Evolutionary conservation across 768 basidiomycete species (phyloP).

Genomic region (Termitomyces sp.): DNA sequence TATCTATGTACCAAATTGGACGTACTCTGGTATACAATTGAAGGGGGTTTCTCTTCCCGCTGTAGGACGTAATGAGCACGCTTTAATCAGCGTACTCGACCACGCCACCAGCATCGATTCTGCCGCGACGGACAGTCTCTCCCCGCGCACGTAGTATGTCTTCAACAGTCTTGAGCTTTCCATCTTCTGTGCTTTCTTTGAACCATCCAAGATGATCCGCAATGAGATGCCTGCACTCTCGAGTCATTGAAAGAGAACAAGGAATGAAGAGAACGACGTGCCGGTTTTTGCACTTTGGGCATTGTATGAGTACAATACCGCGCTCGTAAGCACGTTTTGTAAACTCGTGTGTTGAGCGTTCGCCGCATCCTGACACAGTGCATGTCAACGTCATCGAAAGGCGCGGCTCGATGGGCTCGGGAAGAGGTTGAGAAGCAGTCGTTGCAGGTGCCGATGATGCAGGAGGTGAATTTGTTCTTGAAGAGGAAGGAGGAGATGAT

Average conservation of each 20-base stretch:
- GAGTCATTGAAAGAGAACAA: background rate
- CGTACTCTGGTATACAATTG: constrained; percentile 1
- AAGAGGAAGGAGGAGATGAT: background rate
- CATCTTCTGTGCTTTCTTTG: constrained; percentile 71
- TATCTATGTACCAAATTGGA: constrained; percentile 2
- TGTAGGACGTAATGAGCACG: background rate
- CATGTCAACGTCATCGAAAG: constrained; percentile 84
- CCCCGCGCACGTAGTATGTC: constrained; percentile 75
- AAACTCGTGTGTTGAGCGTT: constrained; percentile 85
- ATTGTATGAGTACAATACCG: constrained; percentile 88
- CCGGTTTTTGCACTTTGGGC: constrained; percentile 88
- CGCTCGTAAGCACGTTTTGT: constrained; percentile 77
- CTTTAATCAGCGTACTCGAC: constrained; percentile 40
- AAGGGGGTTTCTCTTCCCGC: background rate
- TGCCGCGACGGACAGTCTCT: constrained; percentile 59
- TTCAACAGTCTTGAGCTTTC: constrained; percentile 74
- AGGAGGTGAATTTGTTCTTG: background rate
- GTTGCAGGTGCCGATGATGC: constrained; percentile 6
- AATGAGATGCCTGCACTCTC: constrained; percentile 63
- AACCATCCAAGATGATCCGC: constrained; percentile 94
- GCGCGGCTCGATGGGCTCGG: constrained; percentile 47
- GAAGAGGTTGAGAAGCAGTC: constrained; percentile 24
- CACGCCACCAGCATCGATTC: constrained; percentile 41
- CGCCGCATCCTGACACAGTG: constrained; percentile 63
- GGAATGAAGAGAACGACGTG: constrained; percentile 27